Percentiles rank a stretch among this genome's conserved stretches.
These are phyloP conservation scores for Arctium lappa DNA, from an alignment of 129 eudicot genomes.

Conservation along the genomic window DNA sequence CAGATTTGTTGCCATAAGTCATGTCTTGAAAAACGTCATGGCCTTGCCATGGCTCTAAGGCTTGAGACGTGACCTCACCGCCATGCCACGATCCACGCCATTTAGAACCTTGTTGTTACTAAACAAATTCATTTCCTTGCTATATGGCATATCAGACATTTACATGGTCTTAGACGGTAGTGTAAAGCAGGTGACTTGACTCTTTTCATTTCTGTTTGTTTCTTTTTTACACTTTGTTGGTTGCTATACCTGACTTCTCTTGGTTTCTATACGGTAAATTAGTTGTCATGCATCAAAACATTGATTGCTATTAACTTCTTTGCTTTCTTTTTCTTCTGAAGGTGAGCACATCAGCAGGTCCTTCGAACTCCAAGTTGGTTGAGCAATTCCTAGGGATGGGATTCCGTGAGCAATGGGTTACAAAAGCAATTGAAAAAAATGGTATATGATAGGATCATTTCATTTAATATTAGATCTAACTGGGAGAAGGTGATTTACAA, in stretches of 20 bases:
- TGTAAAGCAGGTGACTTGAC: background rate
- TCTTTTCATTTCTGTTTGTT: background rate
- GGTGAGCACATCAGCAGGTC: conserved; percentile 68
- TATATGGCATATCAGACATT: background rate
- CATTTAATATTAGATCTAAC: background rate
- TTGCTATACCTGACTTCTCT: background rate
- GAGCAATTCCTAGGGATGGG: conserved; percentile 60
- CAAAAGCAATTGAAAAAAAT: conserved; percentile 58
- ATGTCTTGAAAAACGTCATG: no score
- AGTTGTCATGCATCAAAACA: background rate
- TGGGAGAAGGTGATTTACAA: background rate
- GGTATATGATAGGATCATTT: conserved; percentile 42
- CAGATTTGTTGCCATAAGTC: no score
- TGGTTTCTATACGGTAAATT: background rate
- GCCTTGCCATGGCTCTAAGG: no score
- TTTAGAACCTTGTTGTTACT: background rate
- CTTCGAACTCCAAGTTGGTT: conserved; percentile 43
- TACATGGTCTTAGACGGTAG: background rate
- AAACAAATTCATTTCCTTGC: background rate
- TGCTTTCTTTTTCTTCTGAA: conserved; percentile 23
- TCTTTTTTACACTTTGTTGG: background rate
- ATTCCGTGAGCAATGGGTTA: conserved; percentile 54
- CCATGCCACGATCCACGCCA: no score
- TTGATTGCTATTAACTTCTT: background rate
- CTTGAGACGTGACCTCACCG: no score